These are phyloP conservation scores for Vinca minor DNA, from an alignment of 257 asterid species.

Conservation along the genomic window DNA sequence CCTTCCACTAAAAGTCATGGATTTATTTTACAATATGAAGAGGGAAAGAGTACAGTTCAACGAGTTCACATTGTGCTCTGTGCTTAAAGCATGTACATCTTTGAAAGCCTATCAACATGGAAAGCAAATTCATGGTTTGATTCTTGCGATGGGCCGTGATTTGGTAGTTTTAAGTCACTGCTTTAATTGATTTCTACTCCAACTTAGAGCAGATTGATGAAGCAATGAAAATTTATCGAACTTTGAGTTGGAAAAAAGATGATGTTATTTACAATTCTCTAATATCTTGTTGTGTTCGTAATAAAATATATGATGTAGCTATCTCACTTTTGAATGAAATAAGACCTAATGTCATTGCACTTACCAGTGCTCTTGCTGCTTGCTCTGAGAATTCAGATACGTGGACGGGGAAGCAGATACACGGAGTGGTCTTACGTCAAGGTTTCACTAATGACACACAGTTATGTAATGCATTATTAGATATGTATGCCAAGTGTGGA, in stretches of 20 bases:
- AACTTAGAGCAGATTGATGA: conserved; percentile 17
- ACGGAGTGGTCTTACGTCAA: conserved; percentile 15
- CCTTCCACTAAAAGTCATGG: conserved; percentile 14
- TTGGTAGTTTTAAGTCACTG: conserved; percentile 23
- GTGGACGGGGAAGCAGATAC: conserved; percentile 26
- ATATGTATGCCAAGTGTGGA: conserved; percentile 29
- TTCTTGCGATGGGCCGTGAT: conserved; percentile 20
- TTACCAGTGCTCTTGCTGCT: conserved; percentile 22
- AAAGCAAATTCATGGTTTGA: conserved; percentile 20
- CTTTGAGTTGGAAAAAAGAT: conserved; percentile 18
- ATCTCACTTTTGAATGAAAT: conserved; percentile 14
- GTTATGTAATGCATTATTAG: conserved; percentile 18
- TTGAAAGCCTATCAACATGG: conserved; percentile 20
- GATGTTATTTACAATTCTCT: conserved; percentile 19
- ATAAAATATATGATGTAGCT: conserved; percentile 18
- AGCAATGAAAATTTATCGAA: conserved; percentile 17
- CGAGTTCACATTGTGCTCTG: conserved; percentile 22
- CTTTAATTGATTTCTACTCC: conserved; percentile 21
- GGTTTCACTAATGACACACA: conserved; percentile 16
- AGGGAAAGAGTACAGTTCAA: conserved; percentile 14
- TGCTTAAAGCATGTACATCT: conserved; percentile 20
- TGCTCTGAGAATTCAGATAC: conserved; percentile 19
- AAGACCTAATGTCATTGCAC: conserved; percentile 16
- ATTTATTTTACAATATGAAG: conserved; percentile 11
- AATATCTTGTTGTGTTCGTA: conserved; percentile 16